Conservation (phyloP, 164 flowering plant genomes). For the Annona cherimola region DNA sequence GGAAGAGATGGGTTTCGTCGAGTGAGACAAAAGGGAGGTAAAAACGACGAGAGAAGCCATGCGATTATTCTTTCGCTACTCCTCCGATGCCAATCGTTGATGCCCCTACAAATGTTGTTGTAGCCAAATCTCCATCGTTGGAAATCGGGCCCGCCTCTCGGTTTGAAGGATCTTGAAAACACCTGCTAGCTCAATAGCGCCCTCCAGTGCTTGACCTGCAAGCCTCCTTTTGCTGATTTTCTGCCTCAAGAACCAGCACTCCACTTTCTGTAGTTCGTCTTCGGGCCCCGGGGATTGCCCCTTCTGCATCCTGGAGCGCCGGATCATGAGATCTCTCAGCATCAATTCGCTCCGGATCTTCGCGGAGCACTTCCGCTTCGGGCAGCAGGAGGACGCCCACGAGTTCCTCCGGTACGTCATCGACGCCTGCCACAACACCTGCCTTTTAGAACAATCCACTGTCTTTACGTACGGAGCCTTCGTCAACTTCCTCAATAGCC, state of each 20-base stretch:
- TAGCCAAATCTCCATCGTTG: too few species aligned
- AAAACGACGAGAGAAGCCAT: too few species aligned
- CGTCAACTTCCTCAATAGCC: slow-evolving; percentile 22
- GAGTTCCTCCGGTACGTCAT: slow-evolving; percentile 91
- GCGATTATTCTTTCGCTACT: too few species aligned
- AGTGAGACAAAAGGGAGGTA: too few species aligned
- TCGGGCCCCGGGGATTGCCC: slow-evolving; percentile 56
- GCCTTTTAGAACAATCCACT: slow-evolving; percentile 44
- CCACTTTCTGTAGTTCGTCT: slow-evolving; percentile 44
- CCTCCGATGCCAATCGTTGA: too few species aligned
- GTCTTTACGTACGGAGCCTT: slow-evolving; percentile 23
- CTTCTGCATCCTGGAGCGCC: slow-evolving; percentile 72
- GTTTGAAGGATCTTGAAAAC: slow-evolving; percentile 94
- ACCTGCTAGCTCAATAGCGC: slow-evolving; percentile 93
- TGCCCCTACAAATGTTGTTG: too few species aligned
- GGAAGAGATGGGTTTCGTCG: too few species aligned
- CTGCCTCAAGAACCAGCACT: slow-evolving; percentile 65
- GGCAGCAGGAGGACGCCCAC: slow-evolving; percentile 96
- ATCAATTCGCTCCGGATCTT: slow-evolving; percentile 54
- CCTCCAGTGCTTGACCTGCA: slow-evolving; percentile 96
- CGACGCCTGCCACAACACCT: slow-evolving; percentile 85
- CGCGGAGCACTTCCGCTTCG: slow-evolving; percentile 62
- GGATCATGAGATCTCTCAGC: slow-evolving; percentile 62
- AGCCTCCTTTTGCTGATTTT: slow-evolving; percentile 95
- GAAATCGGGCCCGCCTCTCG: too few species aligned